Percentiles rank a stretch among this genome's conserved stretches.
Conservation (phyloP, 2,329 filamentous ascomycete genomes). For the Trichoderma oligosporum region DNA sequence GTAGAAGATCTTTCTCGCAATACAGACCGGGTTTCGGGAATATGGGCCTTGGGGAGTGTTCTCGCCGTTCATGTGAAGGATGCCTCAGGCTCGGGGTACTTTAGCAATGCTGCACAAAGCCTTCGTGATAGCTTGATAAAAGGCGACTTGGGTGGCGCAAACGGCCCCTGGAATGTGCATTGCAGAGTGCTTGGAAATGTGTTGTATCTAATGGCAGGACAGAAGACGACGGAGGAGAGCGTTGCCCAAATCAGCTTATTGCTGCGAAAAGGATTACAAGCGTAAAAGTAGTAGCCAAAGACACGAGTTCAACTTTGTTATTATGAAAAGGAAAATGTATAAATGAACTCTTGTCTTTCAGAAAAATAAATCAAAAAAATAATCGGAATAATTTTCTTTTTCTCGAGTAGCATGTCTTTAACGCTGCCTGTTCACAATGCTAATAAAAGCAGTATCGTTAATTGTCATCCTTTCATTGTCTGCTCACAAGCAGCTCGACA, state of each 20-base stretch:
- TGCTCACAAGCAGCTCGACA: too few species aligned
- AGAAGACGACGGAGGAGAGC: slow-evolving; percentile 37
- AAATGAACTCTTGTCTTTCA: too few species aligned
- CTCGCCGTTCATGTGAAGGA: slow-evolving; percentile 58
- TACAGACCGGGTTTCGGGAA: slow-evolving; percentile 53
- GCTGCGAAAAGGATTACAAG: slow-evolving; percentile 10
- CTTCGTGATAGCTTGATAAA: slow-evolving; percentile 38
- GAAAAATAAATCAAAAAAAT: too few species aligned
- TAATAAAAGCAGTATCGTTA: too few species aligned
- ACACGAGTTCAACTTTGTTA: not conserved
- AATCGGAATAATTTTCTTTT: too few species aligned
- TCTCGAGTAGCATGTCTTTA: too few species aligned
- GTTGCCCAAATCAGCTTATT: slow-evolving; percentile 28
- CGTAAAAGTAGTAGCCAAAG: not conserved
- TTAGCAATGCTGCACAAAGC: slow-evolving; percentile 43
- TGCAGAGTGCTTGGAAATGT: slow-evolving; percentile 55
- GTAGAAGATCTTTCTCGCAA: slow-evolving; percentile 55
- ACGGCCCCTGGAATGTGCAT: slow-evolving; percentile 48
- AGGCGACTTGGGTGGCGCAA: slow-evolving; percentile 23
- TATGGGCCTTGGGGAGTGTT: slow-evolving; percentile 72
- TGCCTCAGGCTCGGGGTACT: slow-evolving; percentile 43
- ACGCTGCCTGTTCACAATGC: too few species aligned
- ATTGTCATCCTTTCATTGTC: too few species aligned
- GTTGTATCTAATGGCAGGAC: slow-evolving; percentile 55
- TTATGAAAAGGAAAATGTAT: not conserved